phyloP scores from a whole-genome alignment of 2,329 filamentous ascomycete species.

The Alternaria alternata region DNA sequence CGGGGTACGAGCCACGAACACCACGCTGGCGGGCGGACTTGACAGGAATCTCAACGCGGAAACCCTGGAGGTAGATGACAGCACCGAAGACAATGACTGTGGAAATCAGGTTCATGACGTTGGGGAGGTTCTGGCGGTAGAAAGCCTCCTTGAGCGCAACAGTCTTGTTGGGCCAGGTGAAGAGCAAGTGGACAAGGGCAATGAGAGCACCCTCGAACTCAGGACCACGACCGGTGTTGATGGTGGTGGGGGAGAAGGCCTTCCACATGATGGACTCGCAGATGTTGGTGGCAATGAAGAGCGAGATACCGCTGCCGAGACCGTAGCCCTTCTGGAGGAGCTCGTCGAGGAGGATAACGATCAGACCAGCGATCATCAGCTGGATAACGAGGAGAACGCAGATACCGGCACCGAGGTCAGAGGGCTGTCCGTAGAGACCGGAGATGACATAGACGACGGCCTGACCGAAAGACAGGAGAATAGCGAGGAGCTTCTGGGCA shows the following conservation, averaged over 20 bases:
- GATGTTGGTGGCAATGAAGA: constrained; percentile 99
- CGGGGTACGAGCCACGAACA: constrained; percentile 95
- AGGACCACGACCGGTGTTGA: constrained; percentile 98
- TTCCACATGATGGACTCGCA: constrained; percentile 99
- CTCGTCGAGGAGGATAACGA: constrained; percentile 98
- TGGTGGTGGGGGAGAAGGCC: constrained; percentile 98
- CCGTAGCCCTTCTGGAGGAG: constrained; percentile 99
- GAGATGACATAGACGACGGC: constrained; percentile 98
- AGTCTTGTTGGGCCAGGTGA: constrained; percentile 99
- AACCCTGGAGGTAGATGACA: constrained; percentile 98
- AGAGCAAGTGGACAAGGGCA: constrained; percentile 94
- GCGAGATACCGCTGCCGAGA: constrained; percentile 96
- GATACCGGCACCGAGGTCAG: constrained; percentile 95
- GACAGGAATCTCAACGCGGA: constrained; percentile 99
- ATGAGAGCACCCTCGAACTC: constrained; percentile 99
- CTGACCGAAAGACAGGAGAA: constrained; percentile 96
- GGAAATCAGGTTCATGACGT: constrained; percentile 97
- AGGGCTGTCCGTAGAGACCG: constrained; percentile 89
- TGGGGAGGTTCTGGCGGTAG: constrained; percentile 98
- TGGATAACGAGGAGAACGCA: constrained; percentile 98
- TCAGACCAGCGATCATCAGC: constrained; percentile 95
- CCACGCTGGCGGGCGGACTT: constrained; percentile 99
- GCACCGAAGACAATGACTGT: constrained; percentile 93
- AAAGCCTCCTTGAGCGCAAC: constrained; percentile 97
- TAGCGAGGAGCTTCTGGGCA: constrained; percentile 89